Percentiles rank a stretch among this genome's conserved stretches.
Conservation (phyloP, 148 eudicot species). For the Vaccinium myrtillus region DNA sequence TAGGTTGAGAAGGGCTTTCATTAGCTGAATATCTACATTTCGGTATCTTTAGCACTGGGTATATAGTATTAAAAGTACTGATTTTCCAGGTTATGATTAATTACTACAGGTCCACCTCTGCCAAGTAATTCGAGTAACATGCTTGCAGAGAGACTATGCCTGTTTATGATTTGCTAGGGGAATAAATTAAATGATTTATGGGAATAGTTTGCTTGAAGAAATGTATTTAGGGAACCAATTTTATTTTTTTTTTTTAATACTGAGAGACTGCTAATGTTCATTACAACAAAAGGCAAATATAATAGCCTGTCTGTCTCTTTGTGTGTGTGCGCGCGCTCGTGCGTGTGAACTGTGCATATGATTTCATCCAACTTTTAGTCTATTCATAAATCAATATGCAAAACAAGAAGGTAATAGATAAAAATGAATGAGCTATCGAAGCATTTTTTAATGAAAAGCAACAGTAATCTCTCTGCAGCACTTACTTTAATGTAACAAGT, state of each 20-base stretch:
- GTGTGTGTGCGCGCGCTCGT: too few species aligned
- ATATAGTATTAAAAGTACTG: neutral
- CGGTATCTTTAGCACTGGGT: neutral
- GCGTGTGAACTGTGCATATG: neutral
- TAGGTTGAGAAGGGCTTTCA: conserved; percentile 3
- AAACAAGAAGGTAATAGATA: neutral
- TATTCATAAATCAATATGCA: neutral
- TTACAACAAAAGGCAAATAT: neutral
- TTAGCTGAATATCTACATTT: neutral
- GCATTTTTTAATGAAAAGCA: neutral
- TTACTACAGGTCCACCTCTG: neutral
- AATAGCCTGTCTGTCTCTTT: neutral
- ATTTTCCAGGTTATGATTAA: neutral
- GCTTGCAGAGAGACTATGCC: conserved; percentile 6
- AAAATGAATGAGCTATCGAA: neutral
- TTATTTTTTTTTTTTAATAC: neutral
- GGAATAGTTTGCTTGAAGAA: neutral
- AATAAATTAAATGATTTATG: neutral
- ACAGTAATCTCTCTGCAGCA: neutral
- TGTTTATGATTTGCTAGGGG: neutral
- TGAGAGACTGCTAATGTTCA: conserved; percentile 3
- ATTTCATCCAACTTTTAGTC: neutral
- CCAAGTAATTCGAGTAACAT: neutral
- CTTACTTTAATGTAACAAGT: neutral
- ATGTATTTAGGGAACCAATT: neutral